Base-by-base conservation (phyloP, 768 basidiomycete genomes). In the Leccinum barrowsii region DNA sequence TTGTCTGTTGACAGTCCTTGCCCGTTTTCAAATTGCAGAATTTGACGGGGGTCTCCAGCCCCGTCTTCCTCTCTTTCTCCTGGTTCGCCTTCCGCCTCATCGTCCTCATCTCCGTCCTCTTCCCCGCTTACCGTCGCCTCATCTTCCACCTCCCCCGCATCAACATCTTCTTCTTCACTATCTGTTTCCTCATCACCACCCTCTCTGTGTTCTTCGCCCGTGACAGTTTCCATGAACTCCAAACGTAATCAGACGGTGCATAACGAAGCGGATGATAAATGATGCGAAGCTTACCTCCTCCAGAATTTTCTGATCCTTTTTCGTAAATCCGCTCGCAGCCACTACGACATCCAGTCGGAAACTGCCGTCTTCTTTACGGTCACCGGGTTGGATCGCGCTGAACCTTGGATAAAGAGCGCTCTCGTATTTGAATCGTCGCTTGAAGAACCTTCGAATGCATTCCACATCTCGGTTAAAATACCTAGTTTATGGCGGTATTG, bases 391-490 rank as follows among this genome's bases (percentile, higher is more conserved):
- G 28, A 72, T 70, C 59, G 72, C 70, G 62, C 79, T 85, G 77
- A 98, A 98, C 55, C 83, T 84, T 13, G 97, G 97, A 74, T 91
- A 98, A 44, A 94, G 74, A 0, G 81, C 76, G 59, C 93, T 94
- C 75, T 98, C 97, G 71, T 96, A 99, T 59, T 86, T 84, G 76
- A 98, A 98, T 24, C 95, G 78, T 59, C 92, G 82, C 67, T 80
- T 82, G 79, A 99, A 98, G 77, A 97, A 99, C 8, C 83, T 86
- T 34, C 94, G 83, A 65, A 99, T 94, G 72, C 97, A 98, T 59
- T 96, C 89, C 7, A 99, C 97, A 73, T 99, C 97, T 21, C 97
- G 87, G 73, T 98, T 96, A 76, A 99, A 99, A 76, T 97, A 99
- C 92, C 95, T 96, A 61, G 57, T 64, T 62, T 49, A 32, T 8